phyloP scores from a whole-genome alignment of 2,329 filamentous ascomycete species.

The Aspergillus jensenii region DNA sequence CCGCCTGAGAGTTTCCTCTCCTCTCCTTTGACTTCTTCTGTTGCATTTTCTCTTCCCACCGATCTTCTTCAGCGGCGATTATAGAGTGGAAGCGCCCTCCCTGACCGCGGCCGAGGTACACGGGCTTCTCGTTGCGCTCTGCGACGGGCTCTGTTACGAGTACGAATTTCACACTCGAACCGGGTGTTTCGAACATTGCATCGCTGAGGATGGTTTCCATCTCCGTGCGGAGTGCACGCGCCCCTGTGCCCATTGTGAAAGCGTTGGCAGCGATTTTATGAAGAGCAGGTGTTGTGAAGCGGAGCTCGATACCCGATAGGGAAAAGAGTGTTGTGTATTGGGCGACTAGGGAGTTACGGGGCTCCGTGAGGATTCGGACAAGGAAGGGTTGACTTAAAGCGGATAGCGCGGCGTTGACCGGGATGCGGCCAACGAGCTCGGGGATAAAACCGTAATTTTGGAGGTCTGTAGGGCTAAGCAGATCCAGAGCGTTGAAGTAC shows the following conservation, averaged over 20 bases:
- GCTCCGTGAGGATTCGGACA: slow-evolving; percentile 86
- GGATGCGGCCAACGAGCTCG: slow-evolving; percentile 92
- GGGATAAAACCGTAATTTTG: slow-evolving; percentile 90
- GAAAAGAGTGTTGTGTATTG: slow-evolving; percentile 90
- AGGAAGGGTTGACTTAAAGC: slow-evolving; percentile 69
- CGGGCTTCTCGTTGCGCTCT: slow-evolving; percentile 56
- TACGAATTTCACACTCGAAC: slow-evolving; percentile 65
- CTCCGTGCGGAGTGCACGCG: slow-evolving; percentile 74
- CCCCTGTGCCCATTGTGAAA: slow-evolving; percentile 71
- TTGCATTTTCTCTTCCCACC: slow-evolving; percentile 47
- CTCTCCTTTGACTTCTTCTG: slow-evolving; percentile 31
- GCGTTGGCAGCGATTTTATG: slow-evolving; percentile 75
- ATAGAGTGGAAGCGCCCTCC: slow-evolving; percentile 52
- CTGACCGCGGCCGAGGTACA: slow-evolving; percentile 54
- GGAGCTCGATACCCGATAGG: slow-evolving; percentile 72
- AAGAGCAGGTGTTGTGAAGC: slow-evolving; percentile 80
- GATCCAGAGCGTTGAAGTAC: slow-evolving; percentile 63
- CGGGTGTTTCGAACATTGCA: slow-evolving; percentile 77
- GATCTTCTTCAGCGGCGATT: slow-evolving; percentile 51
- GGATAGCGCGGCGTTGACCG: slow-evolving; percentile 82
- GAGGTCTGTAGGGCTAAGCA: slow-evolving; percentile 72
- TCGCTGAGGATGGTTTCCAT: slow-evolving; percentile 77
- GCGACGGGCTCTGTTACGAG: slow-evolving; percentile 71
- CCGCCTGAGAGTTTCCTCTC: slow-evolving; percentile 16
- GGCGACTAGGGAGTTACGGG: slow-evolving; percentile 79